phyloP scores from a whole-genome alignment of 2,329 filamentous ascomycete species.

The Fusarium armeniacum region DNA sequence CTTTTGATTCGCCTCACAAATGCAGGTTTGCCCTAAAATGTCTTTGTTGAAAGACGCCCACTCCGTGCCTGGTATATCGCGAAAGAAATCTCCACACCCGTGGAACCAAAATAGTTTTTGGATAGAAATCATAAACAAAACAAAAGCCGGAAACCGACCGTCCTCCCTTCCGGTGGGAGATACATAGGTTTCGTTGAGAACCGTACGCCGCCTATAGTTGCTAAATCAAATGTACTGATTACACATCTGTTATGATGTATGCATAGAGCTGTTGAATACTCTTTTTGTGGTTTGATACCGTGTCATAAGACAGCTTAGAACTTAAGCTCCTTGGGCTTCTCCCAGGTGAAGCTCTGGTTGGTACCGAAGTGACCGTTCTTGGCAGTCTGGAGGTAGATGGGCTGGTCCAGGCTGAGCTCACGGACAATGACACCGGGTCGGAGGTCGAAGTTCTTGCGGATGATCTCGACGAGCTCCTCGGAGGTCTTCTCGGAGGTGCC shows the following conservation, averaged over 20 bases:
- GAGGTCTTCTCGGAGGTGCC: slow-evolving; percentile 91
- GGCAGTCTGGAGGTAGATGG: slow-evolving; percentile 98
- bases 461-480: slow-evolving; percentile 94
- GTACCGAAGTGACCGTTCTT: slow-evolving; percentile 99
- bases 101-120: slow-evolving; percentile 47
- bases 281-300: slow-evolving; percentile 45
- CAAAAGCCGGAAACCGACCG: slow-evolving; percentile 56
- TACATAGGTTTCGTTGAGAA: slow-evolving; percentile 63
- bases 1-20: slow-evolving; percentile 57
- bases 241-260: slow-evolving; percentile 55
- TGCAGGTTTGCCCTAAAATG: slow-evolving; percentile 55
- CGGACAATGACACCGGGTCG: slow-evolving; percentile 98
- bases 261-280: slow-evolving; percentile 60
- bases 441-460: slow-evolving; percentile 96
- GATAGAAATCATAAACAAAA: slow-evolving; percentile 50
- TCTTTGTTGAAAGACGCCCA: slow-evolving; percentile 65
- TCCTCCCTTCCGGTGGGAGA: slow-evolving; percentile 54
- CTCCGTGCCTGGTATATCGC: slow-evolving; percentile 55
- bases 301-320: slow-evolving; percentile 71
- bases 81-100: slow-evolving; percentile 48
- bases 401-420: slow-evolving; percentile 93
- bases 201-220: slow-evolving; percentile 59
- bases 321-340: slow-evolving; percentile 96
- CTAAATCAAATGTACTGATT: slow-evolving; percentile 57
- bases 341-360: slow-evolving; percentile 98